phyloP scores from a whole-genome alignment of 2,329 filamentous ascomycete species.

The Pestalotiopsis sp. region DNA sequence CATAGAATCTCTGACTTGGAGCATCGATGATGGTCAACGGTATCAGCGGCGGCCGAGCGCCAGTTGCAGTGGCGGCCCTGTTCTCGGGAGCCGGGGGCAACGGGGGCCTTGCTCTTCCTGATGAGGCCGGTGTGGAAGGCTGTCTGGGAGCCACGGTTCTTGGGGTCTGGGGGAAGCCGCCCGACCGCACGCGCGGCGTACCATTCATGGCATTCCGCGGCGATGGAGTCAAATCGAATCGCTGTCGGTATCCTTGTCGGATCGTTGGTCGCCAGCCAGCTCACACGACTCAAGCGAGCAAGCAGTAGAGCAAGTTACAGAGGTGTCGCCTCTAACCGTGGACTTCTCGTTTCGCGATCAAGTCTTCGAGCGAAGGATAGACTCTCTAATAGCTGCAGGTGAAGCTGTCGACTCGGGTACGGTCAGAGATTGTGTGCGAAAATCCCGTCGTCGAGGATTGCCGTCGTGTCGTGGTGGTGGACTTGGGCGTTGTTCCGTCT shows the following conservation, averaged over 20 bases:
- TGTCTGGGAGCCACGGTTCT: conserved; percentile 46
- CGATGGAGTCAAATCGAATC: conserved; percentile 15
- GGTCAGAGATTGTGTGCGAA: not conserved
- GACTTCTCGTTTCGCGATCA: not conserved
- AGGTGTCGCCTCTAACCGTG: not conserved
- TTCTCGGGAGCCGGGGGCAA: conserved; percentile 54
- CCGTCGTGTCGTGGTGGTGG: not conserved
- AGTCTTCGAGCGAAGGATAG: not conserved
- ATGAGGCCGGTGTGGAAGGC: conserved; percentile 28
- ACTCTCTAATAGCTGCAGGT: not conserved
- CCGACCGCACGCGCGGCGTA: conserved; percentile 82
- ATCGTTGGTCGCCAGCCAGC: not conserved
- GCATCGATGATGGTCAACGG: conserved; percentile 83
- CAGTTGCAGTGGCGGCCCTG: conserved; percentile 23
- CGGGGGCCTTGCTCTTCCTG: conserved; percentile 20
- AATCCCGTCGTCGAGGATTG: not conserved
- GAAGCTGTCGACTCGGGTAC: not conserved
- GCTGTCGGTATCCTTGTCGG: not conserved
- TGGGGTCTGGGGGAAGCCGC: conserved; percentile 78
- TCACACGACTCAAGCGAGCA: not conserved
- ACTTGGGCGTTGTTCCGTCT: not conserved
- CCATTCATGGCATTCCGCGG: conserved; percentile 75
- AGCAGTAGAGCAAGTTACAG: not conserved
- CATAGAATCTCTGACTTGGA: conserved; percentile 87
- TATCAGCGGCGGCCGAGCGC: conserved; percentile 66